Conservation (phyloP, 441 rosid species). For the Viola pubescens region DNA sequence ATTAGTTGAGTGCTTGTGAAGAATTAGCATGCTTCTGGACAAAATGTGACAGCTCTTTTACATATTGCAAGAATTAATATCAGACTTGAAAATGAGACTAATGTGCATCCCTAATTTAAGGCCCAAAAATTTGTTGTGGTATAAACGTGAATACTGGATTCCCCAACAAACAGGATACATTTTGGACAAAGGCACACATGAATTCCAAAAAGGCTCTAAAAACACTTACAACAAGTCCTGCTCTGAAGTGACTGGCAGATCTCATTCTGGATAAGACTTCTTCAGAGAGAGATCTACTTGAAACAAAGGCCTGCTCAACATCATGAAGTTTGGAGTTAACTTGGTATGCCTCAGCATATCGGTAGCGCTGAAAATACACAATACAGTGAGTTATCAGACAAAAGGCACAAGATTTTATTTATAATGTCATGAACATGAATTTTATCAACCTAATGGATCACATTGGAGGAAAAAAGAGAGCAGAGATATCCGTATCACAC, state of each 20-base stretch:
- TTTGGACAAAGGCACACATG: conserved; percentile 11
- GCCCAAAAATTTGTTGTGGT: too few relatives aligned
- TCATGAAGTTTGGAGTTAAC: conserved; percentile 57
- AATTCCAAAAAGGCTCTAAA: conserved; percentile 3
- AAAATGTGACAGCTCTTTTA: background rate
- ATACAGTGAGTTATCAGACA: too few relatives aligned
- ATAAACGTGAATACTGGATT: too few relatives aligned
- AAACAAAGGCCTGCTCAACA: conserved; percentile 51
- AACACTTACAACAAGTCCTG: conserved; percentile 63
- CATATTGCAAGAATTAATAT: background rate
- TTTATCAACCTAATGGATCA: too few relatives aligned
- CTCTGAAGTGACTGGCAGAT: conserved; percentile 62
- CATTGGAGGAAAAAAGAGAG: too few relatives aligned
- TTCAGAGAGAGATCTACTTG: conserved; percentile 34
- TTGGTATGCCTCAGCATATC: conserved; percentile 78
- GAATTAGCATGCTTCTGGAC: background rate
- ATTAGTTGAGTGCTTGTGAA: background rate
- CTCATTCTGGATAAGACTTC: conserved; percentile 47
- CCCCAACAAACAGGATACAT: background rate
- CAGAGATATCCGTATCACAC: too few relatives aligned
- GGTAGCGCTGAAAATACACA: conserved; percentile 52
- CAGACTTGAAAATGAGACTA: background rate
- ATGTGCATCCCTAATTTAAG: too few relatives aligned
- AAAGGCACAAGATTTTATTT: too few relatives aligned
- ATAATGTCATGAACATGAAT: too few relatives aligned